phyloP scores from a whole-genome alignment of 805 yeast species.

The Monosporozyma aerobia region DNA sequence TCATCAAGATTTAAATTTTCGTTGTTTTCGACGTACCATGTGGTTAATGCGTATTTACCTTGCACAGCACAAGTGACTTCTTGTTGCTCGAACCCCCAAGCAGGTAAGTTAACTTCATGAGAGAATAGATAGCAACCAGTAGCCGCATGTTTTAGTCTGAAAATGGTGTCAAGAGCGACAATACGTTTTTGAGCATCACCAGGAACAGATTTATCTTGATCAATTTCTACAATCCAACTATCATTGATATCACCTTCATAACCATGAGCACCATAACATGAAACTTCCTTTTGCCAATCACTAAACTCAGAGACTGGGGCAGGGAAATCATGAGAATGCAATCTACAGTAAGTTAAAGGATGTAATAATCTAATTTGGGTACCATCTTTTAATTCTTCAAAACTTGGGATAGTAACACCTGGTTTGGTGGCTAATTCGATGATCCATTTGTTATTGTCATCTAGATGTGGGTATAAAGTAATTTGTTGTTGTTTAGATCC shows the following conservation, averaged over 20 bases:
- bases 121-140: slow-evolving; percentile 70
- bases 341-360: slow-evolving; percentile 47
- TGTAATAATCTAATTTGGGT: slow-evolving; percentile 64
- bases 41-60: slow-evolving; percentile 49
- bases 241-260: slow-evolving; percentile 80
- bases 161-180: slow-evolving; percentile 58
- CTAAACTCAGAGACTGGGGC: slow-evolving; percentile 57
- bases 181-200: slow-evolving; percentile 48
- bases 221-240: slow-evolving; percentile 71
- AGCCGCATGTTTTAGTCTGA: slow-evolving; percentile 72
- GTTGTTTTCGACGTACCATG: slow-evolving; percentile 72
- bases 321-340: slow-evolving; percentile 77
- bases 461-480: slow-evolving; percentile 72
- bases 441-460: slow-evolving; percentile 62
- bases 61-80: slow-evolving; percentile 75
- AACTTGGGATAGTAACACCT: slow-evolving; percentile 45
- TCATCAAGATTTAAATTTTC: slow-evolving; percentile 38
- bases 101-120: slow-evolving; percentile 65
- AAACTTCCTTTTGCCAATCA: slow-evolving; percentile 80
- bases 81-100: slow-evolving; percentile 78
- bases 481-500: slow-evolving; percentile 82
- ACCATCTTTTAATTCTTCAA: slow-evolving; percentile 57
- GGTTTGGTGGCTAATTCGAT: slow-evolving; percentile 56
- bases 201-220: slow-evolving; percentile 39
- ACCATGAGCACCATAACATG: slow-evolving; percentile 68